These are phyloP conservation scores for Fomitiporia mediterranea DNA, from an alignment of 1,284 basidiomycete genomes.

Conservation along the genomic window DNA sequence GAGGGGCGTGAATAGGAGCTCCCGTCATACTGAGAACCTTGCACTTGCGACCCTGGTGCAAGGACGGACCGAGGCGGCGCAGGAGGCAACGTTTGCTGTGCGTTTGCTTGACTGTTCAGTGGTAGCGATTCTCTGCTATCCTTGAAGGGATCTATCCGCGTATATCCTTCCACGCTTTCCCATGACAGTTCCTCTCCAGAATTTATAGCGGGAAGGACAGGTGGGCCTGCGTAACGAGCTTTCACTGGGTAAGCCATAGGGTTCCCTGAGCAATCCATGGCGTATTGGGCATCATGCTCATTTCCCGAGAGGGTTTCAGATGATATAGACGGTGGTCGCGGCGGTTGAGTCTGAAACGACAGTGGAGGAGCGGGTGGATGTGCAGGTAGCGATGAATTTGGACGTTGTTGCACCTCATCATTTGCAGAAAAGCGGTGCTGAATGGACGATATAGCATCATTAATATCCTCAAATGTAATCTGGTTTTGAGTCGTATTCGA, in stretches of 20 bases:
- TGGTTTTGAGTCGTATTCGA: slow-evolving; percentile 2
- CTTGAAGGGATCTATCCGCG: slow-evolving; percentile 28
- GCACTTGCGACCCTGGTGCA: not conserved
- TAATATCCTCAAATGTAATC: slow-evolving; percentile 18
- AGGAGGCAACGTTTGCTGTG: slow-evolving; percentile 19
- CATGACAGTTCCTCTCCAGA: slow-evolving; percentile 33
- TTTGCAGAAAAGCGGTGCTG: slow-evolving; percentile 1
- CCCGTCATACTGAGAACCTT: slow-evolving; percentile 5
- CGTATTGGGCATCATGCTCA: slow-evolving; percentile 6
- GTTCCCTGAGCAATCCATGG: not conserved
- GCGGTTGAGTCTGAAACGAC: not conserved
- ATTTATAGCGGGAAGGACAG: slow-evolving; percentile 29
- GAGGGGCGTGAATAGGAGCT: slow-evolving; percentile 20
- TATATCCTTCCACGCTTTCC: slow-evolving; percentile 22
- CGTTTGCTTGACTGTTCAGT: slow-evolving; percentile 18
- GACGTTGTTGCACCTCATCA: not conserved
- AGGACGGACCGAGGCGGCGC: slow-evolving; percentile 10
- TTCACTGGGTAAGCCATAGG: not conserved
- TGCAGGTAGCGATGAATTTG: not conserved
- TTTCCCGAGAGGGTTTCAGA: slow-evolving; percentile 6
- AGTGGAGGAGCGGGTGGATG: not conserved
- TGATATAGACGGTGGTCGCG: slow-evolving; percentile 13
- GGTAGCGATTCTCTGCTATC: slow-evolving; percentile 24
- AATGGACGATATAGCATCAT: slow-evolving; percentile 15
- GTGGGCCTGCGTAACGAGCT: slow-evolving; percentile 4